Base-by-base conservation (phyloP, 306 rosid genomes). In the Calophaca sinica region DNA sequence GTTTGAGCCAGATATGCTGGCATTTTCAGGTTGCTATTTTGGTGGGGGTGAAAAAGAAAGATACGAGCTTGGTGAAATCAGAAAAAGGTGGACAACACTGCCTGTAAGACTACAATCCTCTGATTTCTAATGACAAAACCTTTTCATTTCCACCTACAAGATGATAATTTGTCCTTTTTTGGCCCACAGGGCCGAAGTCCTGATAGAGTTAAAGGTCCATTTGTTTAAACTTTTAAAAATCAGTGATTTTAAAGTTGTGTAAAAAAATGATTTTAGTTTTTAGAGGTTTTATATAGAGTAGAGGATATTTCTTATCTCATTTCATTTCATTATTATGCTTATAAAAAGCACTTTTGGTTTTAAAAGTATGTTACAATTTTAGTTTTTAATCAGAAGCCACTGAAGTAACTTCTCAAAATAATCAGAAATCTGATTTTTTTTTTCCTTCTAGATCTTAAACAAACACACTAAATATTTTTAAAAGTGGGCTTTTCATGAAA, bases 1-100 rank as follows among this genome's bases (percentile, higher is more conserved):
- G 96, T 96, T 92, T 88, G 99, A 96, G 87, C 92, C 98, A 61
- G 99, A 96, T 84, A 96, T 96, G 99, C 92, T 96, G 72, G 99
- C 99, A 74, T 96, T 96, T 84, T 96, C 99, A 62, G 97, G 99
- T 65, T 96, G 99, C 80, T 96, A 96, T 82, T 92, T 87, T 82
- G 99, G 99, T 6, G 99, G 99, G 72, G 99, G 98, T 79, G 98
- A 90, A 44, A 96, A 90, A 78, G 98, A 96, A 84, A 96, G 90
- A 87, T 73, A 10, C 29, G 98, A 96, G 78, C 96, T 96, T 52
- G 88, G 93, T 78, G 98, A 96, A 88, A 92, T 96, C 81, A 86
- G 99, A 82, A 92, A 96, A 83, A 88, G 99, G 76, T 96, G 99
- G 99, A 86, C 83, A 72, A 96, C 99, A 57, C 77, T 96, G 86